These are phyloP conservation scores for Carex parvula DNA, from an alignment of 176 grass and related monocot species.

Conservation along the genomic window DNA sequence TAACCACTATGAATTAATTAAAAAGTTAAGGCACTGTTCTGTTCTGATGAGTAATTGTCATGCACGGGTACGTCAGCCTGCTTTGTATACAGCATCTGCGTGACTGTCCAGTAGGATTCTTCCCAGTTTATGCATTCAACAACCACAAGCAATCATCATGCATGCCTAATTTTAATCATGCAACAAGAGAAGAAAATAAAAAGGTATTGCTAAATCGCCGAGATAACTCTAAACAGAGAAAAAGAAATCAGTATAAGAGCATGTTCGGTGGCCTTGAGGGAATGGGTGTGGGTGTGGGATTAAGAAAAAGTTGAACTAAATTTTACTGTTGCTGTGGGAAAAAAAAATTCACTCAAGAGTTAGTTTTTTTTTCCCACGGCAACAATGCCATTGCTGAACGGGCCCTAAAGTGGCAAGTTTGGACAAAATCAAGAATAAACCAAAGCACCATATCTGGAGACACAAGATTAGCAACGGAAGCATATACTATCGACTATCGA, in stretches of 20 bases:
- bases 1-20: neutral
- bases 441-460: neutral
- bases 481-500: no score
- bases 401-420: neutral
- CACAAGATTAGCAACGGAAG: neutral
- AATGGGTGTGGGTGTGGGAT: no score
- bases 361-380: no score
- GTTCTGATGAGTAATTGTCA: neutral
- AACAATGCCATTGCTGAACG: no score
- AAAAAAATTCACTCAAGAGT: no score
- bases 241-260: no score
- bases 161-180: constrained; percentile 9
- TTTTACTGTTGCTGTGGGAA: no score
- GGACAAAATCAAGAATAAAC: no score
- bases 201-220: no score
- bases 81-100: neutral
- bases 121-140: constrained; percentile 1
- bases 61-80: neutral
- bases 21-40: neutral
- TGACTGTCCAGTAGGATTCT: neutral
- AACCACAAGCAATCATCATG: constrained; percentile 5
- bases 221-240: no score
- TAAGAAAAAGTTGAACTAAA: no score
- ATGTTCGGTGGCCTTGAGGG: no score
- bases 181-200: neutral